These are phyloP conservation scores for Colletotrichum costaricense DNA, from an alignment of 2,329 filamentous ascomycete genomes.

Conservation along the genomic window DNA sequence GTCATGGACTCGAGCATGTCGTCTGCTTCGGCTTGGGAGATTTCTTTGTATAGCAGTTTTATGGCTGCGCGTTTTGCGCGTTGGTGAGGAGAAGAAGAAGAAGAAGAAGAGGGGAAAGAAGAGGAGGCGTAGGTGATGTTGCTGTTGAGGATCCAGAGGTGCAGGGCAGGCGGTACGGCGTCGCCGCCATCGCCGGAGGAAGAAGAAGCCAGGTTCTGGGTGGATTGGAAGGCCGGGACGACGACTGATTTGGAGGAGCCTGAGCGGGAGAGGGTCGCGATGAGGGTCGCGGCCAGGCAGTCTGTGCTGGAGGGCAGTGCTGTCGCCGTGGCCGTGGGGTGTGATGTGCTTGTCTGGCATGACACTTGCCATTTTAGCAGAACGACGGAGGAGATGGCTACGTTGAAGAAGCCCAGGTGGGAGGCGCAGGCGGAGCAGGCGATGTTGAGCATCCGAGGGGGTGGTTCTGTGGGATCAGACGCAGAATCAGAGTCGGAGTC, in stretches of 20 bases:
- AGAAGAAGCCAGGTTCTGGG: neutral
- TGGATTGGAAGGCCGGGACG: slow-evolving; percentile 47
- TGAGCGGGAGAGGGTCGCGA: slow-evolving; percentile 65
- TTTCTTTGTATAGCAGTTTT: slow-evolving; percentile 63
- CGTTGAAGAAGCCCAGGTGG: slow-evolving; percentile 61
- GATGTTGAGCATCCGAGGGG: slow-evolving; percentile 49
- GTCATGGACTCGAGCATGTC: slow-evolving; percentile 61
- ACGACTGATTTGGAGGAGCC: slow-evolving; percentile 68
- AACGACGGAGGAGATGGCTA: slow-evolving; percentile 56
- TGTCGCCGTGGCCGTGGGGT: slow-evolving; percentile 19
- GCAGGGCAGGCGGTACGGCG: slow-evolving; percentile 42
- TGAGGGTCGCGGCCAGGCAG: slow-evolving; percentile 64
- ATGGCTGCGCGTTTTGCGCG: slow-evolving; percentile 52
- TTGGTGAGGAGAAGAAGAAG: slow-evolving; percentile 11
- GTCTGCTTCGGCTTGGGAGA: slow-evolving; percentile 57
- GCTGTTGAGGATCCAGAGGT: slow-evolving; percentile 68
- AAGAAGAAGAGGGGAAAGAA: too few relatives aligned
- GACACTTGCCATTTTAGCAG: slow-evolving; percentile 69
- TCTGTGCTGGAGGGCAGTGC: slow-evolving; percentile 54
- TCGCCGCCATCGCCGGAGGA: slow-evolving; percentile 25
- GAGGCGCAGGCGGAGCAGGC: slow-evolving; percentile 58
- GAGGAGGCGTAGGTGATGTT: slow-evolving; percentile 64
- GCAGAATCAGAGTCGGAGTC: too few relatives aligned
- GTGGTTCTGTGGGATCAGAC: neutral
- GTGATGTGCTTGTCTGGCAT: slow-evolving; percentile 46